Evolutionary conservation across 345 rosid genomes (phyloP).

Genomic region (Iberis pinnata): DNA sequence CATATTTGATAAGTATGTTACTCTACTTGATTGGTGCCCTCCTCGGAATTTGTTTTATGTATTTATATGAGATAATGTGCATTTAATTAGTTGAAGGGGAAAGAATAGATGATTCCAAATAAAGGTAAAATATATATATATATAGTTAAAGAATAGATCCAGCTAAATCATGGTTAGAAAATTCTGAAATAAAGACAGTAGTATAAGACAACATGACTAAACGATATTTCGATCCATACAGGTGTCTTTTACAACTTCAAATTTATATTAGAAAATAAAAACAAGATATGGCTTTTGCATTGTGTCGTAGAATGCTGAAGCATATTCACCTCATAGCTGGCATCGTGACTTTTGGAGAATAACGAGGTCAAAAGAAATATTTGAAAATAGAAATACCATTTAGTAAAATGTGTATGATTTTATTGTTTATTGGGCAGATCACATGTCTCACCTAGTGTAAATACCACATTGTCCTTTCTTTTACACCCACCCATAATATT

Average conservation of each 20-base stretch:
- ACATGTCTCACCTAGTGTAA: constrained; percentile 21
- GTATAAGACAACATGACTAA: constrained; percentile 5
- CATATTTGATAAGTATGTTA: background rate
- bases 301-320: constrained; percentile 18
- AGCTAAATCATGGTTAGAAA: constrained; percentile 2
- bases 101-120: too few relatives aligned
- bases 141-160: background rate
- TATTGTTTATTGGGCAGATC: constrained; percentile 20
- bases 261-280: constrained; percentile 10
- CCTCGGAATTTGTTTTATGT: background rate
- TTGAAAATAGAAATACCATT: constrained; percentile 1
- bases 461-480: constrained; percentile 6
- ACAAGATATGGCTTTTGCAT: constrained; percentile 16
- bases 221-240: constrained; percentile 10
- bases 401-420: constrained; percentile 14
- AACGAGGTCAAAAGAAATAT: constrained; percentile 26
- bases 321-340: constrained; percentile 15
- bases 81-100: background rate
- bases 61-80: background rate
- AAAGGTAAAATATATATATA: too few relatives aligned
- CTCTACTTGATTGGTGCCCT: background rate
- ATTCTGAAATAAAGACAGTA: background rate
- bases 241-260: constrained; percentile 4
- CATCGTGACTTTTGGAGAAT: constrained; percentile 24
- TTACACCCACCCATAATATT: too few relatives aligned